A percentile compares a stretch with the other conserved stretches of the same genome.
Conservation (phyloP, 257 asterid genomes). For the Solanum chmielewskii region DNA sequence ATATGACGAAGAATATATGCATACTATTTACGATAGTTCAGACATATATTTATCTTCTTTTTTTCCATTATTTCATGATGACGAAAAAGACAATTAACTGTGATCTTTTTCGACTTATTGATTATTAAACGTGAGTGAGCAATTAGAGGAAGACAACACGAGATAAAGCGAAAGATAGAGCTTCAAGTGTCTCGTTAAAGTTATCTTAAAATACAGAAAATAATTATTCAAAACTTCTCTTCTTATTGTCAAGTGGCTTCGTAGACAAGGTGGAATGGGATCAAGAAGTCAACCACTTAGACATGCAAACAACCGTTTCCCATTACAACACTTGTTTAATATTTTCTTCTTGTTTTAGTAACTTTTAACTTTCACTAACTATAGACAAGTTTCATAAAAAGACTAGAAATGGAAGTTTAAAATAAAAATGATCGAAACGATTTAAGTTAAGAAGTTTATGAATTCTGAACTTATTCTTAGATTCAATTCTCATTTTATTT, state of each 20-base stretch:
- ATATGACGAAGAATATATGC: too few species aligned
- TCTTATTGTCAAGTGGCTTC: neutral
- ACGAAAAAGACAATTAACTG: neutral
- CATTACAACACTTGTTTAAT: neutral
- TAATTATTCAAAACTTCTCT: neutral
- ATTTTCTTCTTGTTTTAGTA: neutral
- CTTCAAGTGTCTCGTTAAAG: neutral
- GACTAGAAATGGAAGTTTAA: neutral
- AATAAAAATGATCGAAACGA: neutral
- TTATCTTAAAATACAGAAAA: neutral
- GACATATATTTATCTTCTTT: too few species aligned
- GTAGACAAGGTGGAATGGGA: neutral
- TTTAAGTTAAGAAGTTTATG: neutral
- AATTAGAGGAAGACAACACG: neutral
- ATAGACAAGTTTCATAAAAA: neutral
- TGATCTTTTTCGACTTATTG: neutral
- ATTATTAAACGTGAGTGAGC: neutral
- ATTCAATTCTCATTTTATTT: too few species aligned
- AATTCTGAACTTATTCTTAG: neutral
- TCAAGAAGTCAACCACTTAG: slow-evolving; percentile 28
- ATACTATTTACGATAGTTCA: too few species aligned
- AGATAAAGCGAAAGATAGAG: fast-evolving
- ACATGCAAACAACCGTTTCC: slow-evolving; percentile 1
- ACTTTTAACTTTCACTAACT: neutral
- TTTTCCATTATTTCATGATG: neutral